phyloP scores from a whole-genome alignment of 495 filamentous ascomycete species.

The Immersiella caudata region DNA sequence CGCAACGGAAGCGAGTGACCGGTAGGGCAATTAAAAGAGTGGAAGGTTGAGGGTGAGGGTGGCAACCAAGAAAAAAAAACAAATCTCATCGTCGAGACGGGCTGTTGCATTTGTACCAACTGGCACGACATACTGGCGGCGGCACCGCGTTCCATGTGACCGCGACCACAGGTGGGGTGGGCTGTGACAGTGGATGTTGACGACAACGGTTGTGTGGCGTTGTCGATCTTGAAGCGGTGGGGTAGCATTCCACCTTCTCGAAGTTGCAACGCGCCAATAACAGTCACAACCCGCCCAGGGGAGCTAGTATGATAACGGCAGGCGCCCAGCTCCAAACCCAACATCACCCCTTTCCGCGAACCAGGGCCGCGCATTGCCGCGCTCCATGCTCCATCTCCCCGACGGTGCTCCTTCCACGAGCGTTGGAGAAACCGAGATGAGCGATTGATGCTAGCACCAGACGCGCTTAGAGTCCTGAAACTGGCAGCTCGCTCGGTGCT shows the following conservation, averaged over 20 bases:
- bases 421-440: background rate
- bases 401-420: background rate
- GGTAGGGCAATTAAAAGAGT: background rate
- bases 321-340: background rate
- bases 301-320: conserved; percentile 15
- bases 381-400: background rate
- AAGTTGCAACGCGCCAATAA: conserved; percentile 11
- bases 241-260: conserved; percentile 12
- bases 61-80: background rate
- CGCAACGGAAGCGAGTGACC: background rate
- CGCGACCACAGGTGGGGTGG: background rate
- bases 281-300: background rate
- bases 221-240: background rate
- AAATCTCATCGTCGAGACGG: background rate
- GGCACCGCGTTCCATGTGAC: too few species aligned
- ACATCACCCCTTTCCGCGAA: background rate
- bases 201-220: background rate
- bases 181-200: background rate
- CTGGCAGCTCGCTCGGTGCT: background rate
- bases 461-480: background rate
- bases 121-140: background rate
- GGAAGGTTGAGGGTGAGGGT: background rate
- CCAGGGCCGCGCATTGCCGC: background rate
- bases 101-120: background rate
- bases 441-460: background rate